A percentile compares a stretch with the other conserved stretches of the same genome.
Evolutionary conservation across 2,329 filamentous ascomycete genomes (phyloP).

Genomic region (Ramularia endophylla): DNA sequence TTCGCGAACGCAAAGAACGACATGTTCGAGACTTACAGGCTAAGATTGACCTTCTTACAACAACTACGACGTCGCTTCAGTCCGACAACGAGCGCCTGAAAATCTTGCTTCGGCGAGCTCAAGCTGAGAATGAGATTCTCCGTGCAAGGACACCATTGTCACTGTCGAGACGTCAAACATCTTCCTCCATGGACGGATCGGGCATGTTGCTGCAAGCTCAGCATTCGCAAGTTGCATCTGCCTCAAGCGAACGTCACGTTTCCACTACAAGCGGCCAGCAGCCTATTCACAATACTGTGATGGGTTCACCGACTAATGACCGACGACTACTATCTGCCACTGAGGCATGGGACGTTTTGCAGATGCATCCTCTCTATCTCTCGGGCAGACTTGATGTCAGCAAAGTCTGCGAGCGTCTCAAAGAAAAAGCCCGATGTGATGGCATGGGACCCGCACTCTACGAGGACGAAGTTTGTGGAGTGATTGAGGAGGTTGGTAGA

Average conservation of each 20-base stretch:
- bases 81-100: constrained; percentile 84
- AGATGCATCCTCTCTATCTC: constrained; percentile 70
- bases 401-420: constrained; percentile 72
- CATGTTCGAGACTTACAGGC: constrained; percentile 90
- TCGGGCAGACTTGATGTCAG: constrained; percentile 74
- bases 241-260: neutral
- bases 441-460: constrained; percentile 82
- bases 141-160: constrained; percentile 62
- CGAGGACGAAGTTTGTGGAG: constrained; percentile 65
- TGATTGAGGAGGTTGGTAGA: constrained; percentile 72
- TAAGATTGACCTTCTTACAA: constrained; percentile 72
- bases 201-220: constrained; percentile 14
- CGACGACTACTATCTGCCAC: constrained; percentile 60
- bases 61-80: constrained; percentile 63
- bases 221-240: too few relatives aligned
- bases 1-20: constrained; percentile 90
- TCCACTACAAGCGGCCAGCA: neutral
- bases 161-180: constrained; percentile 40
- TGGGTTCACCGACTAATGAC: constrained; percentile 35
- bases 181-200: constrained; percentile 31
- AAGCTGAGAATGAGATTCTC: constrained; percentile 88
- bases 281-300: neutral
- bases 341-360: constrained; percentile 86
- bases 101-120: constrained; percentile 73
- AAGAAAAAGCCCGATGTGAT: constrained; percentile 70